Evolutionary conservation across 73 alveolate species (phyloP).

Genomic region (Paramecium biaurelia): DNA sequence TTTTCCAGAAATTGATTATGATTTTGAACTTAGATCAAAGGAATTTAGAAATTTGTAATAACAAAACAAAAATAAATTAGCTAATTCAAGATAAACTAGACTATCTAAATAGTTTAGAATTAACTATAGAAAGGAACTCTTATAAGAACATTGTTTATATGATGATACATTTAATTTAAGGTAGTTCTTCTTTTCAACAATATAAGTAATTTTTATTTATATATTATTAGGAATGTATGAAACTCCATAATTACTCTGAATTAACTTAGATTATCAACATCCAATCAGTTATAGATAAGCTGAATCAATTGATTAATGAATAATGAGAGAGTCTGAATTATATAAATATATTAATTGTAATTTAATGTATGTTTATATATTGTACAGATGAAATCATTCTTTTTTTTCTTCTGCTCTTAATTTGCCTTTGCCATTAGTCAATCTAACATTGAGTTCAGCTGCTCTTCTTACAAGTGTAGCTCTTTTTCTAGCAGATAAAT

Average conservation of each 20-base stretch:
- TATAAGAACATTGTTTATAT: neutral
- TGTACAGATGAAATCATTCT: constrained; percentile 8
- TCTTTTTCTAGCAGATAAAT: constrained; percentile 91
- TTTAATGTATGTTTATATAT: constrained; percentile 9
- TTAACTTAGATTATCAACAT: neutral
- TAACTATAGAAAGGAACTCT: neutral
- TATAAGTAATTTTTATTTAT: neutral
- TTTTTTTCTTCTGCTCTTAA: constrained; percentile 77
- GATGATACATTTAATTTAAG: neutral
- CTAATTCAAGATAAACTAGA: neutral
- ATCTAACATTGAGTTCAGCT: constrained; percentile 91
- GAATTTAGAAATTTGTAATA: neutral
- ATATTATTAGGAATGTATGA: neutral
- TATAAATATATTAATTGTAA: neutral
- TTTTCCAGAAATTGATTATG: neutral
- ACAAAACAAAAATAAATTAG: neutral
- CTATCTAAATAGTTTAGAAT: neutral
- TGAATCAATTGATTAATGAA: neutral
- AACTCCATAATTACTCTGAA: neutral
- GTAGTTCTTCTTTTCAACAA: neutral
- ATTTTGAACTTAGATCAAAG: neutral
- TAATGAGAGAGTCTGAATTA: neutral
- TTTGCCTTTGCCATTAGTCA: constrained; percentile 93
- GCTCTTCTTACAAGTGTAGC: constrained; percentile 94
- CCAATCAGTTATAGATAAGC: neutral